Evolutionary conservation across 768 basidiomycete genomes (phyloP), one percentile per base, ranked within the genome.

Genomic region (Postia placenta): DNA sequence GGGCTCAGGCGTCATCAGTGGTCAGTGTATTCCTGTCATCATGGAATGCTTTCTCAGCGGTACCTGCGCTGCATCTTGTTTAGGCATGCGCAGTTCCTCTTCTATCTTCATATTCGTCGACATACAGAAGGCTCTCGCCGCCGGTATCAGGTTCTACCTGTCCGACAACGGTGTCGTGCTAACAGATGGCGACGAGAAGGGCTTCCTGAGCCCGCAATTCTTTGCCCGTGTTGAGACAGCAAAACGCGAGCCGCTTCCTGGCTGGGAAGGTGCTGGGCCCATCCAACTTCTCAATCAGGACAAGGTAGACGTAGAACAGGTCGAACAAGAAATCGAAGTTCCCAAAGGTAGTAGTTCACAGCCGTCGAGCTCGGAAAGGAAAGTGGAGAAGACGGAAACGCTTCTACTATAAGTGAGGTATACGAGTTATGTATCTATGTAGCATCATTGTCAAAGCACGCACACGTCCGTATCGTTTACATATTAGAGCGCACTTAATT

Each of bases 111-210:
- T 97, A 39, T 93, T 83, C 59, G 74, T 98, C 51, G 74, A 94
- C 54, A 70, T 94, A 3, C 71, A 78, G 46, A 83, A 78, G 54
- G 87, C 85, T 0, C 67, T 89, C 40, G 74, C 78, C 22, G 76
- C 76, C 1, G 88, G 87, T 1, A 71, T 89, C 64, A 71, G 75
- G 47, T 88, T 98, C 51, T 83, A 78, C 65, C 65, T 91, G 2
- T 94, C 92, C 1, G 71, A 79, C 2, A 97, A 98, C 54, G 92
- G 90, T 2, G 94, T 97, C 17, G 76, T 97, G 11, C 76, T 98
- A 1, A 92, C 90, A 0, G 82, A 81, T 43, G 95, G 95, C 0
- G 72, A 91, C 51, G 72, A 71, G 36, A 58, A 62, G 2, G 92
- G 92, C 0, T 71, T 79, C 48, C 60, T 95, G 11, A 59, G 67